Percentiles rank a stretch among this genome's conserved stretches.
Conservation (phyloP, 805 yeast genomes). For the Spencermartinsiella europaea region DNA sequence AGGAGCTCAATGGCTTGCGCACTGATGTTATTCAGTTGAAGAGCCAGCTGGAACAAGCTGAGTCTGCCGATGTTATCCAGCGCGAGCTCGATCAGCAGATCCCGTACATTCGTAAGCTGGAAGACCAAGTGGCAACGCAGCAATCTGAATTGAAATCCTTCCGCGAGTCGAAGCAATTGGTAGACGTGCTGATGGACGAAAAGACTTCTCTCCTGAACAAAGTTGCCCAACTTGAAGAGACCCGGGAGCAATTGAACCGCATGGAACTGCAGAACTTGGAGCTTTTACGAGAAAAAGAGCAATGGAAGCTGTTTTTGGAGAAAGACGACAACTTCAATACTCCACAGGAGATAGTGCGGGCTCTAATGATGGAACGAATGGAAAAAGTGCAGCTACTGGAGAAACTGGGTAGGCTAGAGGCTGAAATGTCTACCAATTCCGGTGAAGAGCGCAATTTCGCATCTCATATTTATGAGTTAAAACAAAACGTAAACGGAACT, state of each 20-base stretch:
- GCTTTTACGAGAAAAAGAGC: slow-evolving; percentile 43
- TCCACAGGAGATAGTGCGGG: slow-evolving; percentile 37
- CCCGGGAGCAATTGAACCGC: slow-evolving; percentile 43
- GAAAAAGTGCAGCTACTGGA: slow-evolving; percentile 29
- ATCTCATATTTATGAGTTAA: slow-evolving; percentile 26
- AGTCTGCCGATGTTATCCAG: slow-evolving; percentile 12
- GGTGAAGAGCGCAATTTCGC: slow-evolving; percentile 23
- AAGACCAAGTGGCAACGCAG: slow-evolving; percentile 49
- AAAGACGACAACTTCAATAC: slow-evolving; percentile 37
- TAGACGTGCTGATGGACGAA: slow-evolving; percentile 53
- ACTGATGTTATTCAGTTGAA: background rate
- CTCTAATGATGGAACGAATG: slow-evolving; percentile 32
- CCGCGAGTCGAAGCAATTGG: slow-evolving; percentile 42
- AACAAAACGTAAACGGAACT: slow-evolving; percentile 26
- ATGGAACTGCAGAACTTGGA: slow-evolving; percentile 47
- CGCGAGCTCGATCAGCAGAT: slow-evolving; percentile 37
- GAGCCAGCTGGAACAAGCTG: slow-evolving; percentile 11
- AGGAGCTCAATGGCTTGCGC: slow-evolving; percentile 9
- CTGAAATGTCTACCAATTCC: slow-evolving; percentile 24
- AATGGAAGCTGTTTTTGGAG: slow-evolving; percentile 41
- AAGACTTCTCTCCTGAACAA: slow-evolving; percentile 40
- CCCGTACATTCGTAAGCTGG: slow-evolving; percentile 42
- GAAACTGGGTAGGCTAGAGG: slow-evolving; percentile 30
- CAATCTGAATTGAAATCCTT: slow-evolving; percentile 47
- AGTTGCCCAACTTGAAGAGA: slow-evolving; percentile 35